phyloP scores from a whole-genome alignment of 116 monocot genomes.

The Zostera marina region DNA sequence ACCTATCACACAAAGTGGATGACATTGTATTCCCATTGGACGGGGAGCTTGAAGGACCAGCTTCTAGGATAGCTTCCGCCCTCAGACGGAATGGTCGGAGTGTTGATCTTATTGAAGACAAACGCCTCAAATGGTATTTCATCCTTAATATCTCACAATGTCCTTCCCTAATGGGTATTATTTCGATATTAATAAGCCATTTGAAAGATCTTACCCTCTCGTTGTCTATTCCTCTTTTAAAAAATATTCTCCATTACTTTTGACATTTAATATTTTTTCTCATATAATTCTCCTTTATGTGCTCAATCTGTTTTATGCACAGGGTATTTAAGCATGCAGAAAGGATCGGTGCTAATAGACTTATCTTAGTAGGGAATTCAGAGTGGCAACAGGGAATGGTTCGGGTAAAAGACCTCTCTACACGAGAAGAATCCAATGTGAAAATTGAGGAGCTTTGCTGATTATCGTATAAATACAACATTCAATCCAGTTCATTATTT shows the following conservation, averaged over 20 bases:
- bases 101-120: constrained; percentile 90
- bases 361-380: constrained; percentile 76
- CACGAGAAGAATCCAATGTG: constrained; percentile 79
- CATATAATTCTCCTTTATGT: not conserved
- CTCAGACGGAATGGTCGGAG: constrained; percentile 64
- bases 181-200: too few relatives aligned
- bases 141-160: too few relatives aligned
- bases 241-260: not conserved
- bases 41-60: constrained; percentile 68
- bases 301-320: not conserved
- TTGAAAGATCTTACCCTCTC: too few relatives aligned
- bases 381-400: constrained; percentile 86
- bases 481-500: too few relatives aligned
- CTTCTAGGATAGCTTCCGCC: constrained; percentile 57
- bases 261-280: not conserved
- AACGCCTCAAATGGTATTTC: constrained; percentile 69
- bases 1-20: constrained; percentile 63
- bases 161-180: not conserved
- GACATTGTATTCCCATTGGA: constrained; percentile 84
- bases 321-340: constrained; percentile 99
- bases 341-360: constrained; percentile 67
- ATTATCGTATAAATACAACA: too few relatives aligned
- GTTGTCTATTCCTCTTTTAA: too few relatives aligned
- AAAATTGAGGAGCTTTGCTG: constrained; percentile 55
- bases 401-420: constrained; percentile 76